A percentile compares a stretch with the other conserved stretches of the same genome.
These are phyloP conservation scores for Rostrohypoxylon terebratum DNA, from an alignment of 495 filamentous ascomycete species.

Conservation along the genomic window DNA sequence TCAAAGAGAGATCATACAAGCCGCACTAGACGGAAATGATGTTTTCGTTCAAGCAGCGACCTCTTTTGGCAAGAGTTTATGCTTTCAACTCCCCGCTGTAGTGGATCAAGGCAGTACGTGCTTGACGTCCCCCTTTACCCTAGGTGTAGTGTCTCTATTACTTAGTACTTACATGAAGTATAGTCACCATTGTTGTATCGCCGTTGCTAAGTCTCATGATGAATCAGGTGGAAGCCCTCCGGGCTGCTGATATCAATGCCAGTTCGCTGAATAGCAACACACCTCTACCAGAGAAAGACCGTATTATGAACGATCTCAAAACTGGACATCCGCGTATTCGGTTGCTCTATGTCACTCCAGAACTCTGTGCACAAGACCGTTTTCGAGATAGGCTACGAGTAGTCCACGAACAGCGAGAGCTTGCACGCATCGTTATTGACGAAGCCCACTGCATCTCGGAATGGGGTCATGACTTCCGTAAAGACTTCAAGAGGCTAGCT, in stretches of 20 bases:
- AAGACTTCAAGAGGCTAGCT: conserved; percentile 85
- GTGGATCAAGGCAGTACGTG: conserved; percentile 82
- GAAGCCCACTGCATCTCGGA: conserved; percentile 98
- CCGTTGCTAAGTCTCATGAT: conserved; percentile 93
- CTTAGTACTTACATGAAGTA: conserved; percentile 27
- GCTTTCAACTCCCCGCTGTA: conserved; percentile 92
- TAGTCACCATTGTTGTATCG: conserved; percentile 91
- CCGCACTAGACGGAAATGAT: conserved; percentile 85
- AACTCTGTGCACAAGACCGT: conserved; percentile 80
- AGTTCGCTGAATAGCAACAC: conserved; percentile 89
- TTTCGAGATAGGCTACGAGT: conserved; percentile 80
- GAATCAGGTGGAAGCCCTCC: conserved; percentile 89
- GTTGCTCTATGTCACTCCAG: conserved; percentile 93
- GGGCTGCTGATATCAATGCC: conserved; percentile 78
- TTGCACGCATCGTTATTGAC: conserved; percentile 88
- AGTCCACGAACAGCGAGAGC: conserved; percentile 83
- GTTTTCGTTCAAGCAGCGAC: conserved; percentile 97
- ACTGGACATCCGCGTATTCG: conserved; percentile 87
- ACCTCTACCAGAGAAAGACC: conserved; percentile 67
- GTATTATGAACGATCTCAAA: conserved; percentile 81
- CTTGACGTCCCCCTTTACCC: neutral
- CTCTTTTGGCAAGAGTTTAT: conserved; percentile 93
- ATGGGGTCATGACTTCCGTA: conserved; percentile 99
- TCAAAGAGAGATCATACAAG: conserved; percentile 87
- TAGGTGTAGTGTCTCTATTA: neutral